Evolutionary conservation across 1,284 basidiomycete species (phyloP), one percentile per base, ranked within the genome.

Genomic region (Austropuccinia psidii): DNA sequence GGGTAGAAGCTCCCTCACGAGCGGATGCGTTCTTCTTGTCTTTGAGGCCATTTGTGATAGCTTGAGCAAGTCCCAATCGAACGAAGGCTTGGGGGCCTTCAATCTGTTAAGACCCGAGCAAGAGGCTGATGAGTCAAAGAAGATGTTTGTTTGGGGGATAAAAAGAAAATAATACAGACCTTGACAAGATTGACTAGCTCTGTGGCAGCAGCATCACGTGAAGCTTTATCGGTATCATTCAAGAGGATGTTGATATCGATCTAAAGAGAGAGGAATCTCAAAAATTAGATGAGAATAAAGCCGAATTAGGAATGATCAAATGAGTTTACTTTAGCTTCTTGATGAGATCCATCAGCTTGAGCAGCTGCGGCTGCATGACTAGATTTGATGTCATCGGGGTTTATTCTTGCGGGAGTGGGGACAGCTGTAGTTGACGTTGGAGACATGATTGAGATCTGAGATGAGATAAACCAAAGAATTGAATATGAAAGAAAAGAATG

Each of bases 11-110:
- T 76, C 88, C 90, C 83, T 95, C 90, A 80, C 92, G 90, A 76
- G 89, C 87, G 76, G 88, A 87, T 57, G 89, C 88, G 13, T 88
- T 90, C 84, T 91, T 91, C 87, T 94, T 95, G 87, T 95, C 92
- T 81, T 84, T 85, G 76, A 93, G 88, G 74, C 89, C 82, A 86
- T 91, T 93, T 82, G 91, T 81, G 78, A 88, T 84, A 78, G 92
- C 91, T 76, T 89, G 88, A 74, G 85, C 84, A 83, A 96, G 90
- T 78, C 87, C 90, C 76, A 88, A 84, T 78, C 87, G 84, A 78
- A 86, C 85, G 80, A 98, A 86, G 79, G 88, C 89, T 76, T 88
- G 83, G 77, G 92, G 89, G 80, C 93, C 93, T 77, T 93, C 87
- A 83, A 79, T 76, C 60, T 69, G 35, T 15, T 8, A 49, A 8